phyloP scores from a whole-genome alignment of 352 stramenopile species.

The Elongisporangium undulatum region DNA sequence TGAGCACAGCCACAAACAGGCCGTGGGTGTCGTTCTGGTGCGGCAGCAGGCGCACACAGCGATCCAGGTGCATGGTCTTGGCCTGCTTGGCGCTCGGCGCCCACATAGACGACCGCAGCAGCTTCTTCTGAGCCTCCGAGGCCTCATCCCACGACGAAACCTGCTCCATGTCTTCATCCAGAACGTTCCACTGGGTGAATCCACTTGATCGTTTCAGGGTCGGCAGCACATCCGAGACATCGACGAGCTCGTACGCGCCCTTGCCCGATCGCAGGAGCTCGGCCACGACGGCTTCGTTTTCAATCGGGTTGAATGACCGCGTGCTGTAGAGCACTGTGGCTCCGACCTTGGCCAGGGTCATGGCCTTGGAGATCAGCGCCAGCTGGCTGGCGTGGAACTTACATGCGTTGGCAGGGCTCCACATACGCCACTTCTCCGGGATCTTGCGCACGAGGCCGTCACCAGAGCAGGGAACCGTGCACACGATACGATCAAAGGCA shows the following conservation, averaged over 20 bases:
- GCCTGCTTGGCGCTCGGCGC: conserved; percentile 53
- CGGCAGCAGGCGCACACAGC: conserved; percentile 93
- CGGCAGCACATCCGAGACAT: conserved; percentile 33
- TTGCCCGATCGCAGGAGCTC: conserved; percentile 51
- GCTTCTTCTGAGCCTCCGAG: conserved; percentile 42
- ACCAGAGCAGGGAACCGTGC: conserved; percentile 71
- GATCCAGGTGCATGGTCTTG: conserved; percentile 70
- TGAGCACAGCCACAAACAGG: conserved; percentile 97
- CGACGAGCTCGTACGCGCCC: conserved; percentile 55
- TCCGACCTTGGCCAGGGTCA: conserved; percentile 40
- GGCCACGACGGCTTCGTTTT: conserved; percentile 83
- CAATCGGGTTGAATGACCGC: conserved; percentile 77
- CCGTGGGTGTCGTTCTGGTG: conserved; percentile 98
- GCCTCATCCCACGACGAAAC: conserved; percentile 51
- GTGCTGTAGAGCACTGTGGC: conserved; percentile 71
- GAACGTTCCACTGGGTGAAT: conserved; percentile 49
- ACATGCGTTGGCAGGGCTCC: conserved; percentile 45
- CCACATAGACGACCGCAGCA: conserved; percentile 81
- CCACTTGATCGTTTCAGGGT: conserved; percentile 36
- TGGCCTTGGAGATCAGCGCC: conserved; percentile 68
- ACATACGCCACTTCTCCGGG: conserved; percentile 78
- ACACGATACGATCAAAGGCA: conserved; percentile 75
- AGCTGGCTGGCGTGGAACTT: conserved; percentile 67
- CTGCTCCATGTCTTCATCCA: conserved; percentile 35
- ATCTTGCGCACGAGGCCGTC: conserved; percentile 77